Evolutionary conservation across 176 grass and related monocot species (phyloP), one percentile per base, ranked within the genome.

Genomic region (Secale cereale): DNA sequence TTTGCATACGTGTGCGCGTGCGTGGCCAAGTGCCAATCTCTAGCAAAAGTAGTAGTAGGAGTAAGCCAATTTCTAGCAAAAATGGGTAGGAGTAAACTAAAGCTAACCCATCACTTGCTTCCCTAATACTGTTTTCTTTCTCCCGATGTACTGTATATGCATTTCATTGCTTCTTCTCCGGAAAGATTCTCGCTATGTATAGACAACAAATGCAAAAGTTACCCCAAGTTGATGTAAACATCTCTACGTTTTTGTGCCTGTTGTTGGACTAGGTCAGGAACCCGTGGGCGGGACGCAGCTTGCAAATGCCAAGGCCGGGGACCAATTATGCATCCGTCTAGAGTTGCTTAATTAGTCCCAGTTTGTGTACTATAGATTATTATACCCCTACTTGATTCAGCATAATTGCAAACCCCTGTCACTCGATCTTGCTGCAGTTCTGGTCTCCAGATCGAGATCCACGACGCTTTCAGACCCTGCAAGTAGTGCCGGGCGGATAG

Each of bases 271-370:
- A 14, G 19, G 3, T 0, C 7, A 14, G 61, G 20, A 19, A 88
- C 16, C 80, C 64, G 64, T 83, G 54, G 54, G 81, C 74, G 65
- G 64, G 61, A 82, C 86, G 80, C 56, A 88, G 40, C 64, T 78
- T 83, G 74, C 73, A 71, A 60, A 78, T 4, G 62, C 26, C 6
- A 83, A 64, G 8, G 59, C 52, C 52, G 6, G 5, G 17, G 52
- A 43, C n/a, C 17, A 35, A 10, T 87, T 29, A 56, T 45, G 10
- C 36, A 59, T 83, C 36, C 62, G 20, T 48, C 27, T 6, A 10
- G 2, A 22, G 0, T 28, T 66, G 30, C 74, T 57, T 77, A 82
- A 57, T 22, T 26, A 15, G 50, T 61, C 35, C 16, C 52, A 87
- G 10, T 78, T 71, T 65, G 23, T 17, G 39, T 41, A 41, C 39